Evolutionary conservation across 768 basidiomycete species (phyloP).

Genomic region (Xerocomellus intermedius): DNA sequence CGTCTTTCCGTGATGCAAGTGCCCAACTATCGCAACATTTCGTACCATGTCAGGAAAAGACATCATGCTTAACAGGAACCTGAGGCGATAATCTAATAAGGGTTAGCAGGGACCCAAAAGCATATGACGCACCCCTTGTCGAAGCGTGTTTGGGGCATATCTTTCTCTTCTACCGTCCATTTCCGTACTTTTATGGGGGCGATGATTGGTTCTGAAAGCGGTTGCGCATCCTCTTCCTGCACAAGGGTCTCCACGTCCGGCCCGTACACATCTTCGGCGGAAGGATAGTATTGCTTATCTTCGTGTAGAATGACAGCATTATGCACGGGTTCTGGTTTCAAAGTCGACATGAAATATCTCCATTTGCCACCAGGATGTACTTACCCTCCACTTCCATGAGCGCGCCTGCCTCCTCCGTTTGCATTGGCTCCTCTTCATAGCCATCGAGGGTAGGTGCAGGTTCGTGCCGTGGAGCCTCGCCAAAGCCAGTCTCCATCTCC

Average conservation of each 20-base stretch:
- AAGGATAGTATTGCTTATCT: conserved; percentile 97
- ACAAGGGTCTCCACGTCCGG: conserved; percentile 93
- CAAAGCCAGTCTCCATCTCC: conserved; percentile 50
- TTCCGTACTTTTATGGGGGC: conserved; percentile 93
- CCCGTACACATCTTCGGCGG: conserved; percentile 90
- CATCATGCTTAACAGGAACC: conserved; percentile 90
- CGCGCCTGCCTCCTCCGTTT: conserved; percentile 55
- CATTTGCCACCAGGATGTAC: conserved; percentile 15
- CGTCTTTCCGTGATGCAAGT: conserved; percentile 97
- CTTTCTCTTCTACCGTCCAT: conserved; percentile 95
- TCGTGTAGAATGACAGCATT: conserved; percentile 91
- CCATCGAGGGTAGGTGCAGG: conserved; percentile 71
- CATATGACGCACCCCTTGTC: conserved; percentile 78
- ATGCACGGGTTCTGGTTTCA: conserved; percentile 62
- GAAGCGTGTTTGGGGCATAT: conserved; percentile 94
- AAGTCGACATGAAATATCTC: conserved; percentile 3
- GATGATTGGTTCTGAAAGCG: conserved; percentile 90
- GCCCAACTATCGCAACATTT: conserved; percentile 94
- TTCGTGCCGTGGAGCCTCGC: conserved; percentile 35
- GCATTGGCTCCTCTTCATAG: conserved; percentile 70
- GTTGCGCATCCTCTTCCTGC: conserved; percentile 97
- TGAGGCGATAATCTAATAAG: conserved; percentile 33
- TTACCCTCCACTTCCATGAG: conserved; percentile 86
- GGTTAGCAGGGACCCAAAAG: background rate
- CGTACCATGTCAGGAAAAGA: conserved; percentile 91